Evolutionary conservation across 331 rosid genomes (phyloP), one percentile per base, ranked within the genome.

Genomic region (Telfairia occidentalis): DNA sequence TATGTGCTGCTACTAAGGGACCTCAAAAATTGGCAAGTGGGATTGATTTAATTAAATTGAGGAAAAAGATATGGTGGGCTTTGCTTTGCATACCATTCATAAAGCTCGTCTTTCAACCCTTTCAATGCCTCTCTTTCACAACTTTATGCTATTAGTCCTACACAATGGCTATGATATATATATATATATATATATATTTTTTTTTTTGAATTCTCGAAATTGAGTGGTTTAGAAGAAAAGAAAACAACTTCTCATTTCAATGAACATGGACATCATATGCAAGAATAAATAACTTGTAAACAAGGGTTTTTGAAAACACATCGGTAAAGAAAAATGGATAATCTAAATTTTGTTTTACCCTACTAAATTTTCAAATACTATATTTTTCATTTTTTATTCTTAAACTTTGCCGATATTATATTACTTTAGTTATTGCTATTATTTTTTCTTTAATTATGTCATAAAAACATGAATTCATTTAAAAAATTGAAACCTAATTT

Each of bases 221-320:
- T 64, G 71, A 64, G 71, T 64, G 71, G 71, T 64, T 64, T 37
- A 35, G 16, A 64, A 64, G 71, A 64, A 64, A 64, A 37, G 71
- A 64, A 35, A 63, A 9, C 46, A 18, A 63, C 71, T 18, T 61
- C 18, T 55, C 46, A 16, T 1, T 29, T 2, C 12, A 32, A 61
- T 61, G 7, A 61, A 61, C 13, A 32, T 61, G 69, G 7, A n/a
- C 69, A 61, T 18, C 0, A 9, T 40, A 16, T 61, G 45, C 69
- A 13, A 13, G 1, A 12, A 30, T 64, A n/a, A 1, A 64, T 19
- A n/a, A 64, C 49, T 64, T 19, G 29, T 64, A 63, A 18, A 59
- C 9, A 61, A 16, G 4, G 7, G 26, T 32, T 32, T 61, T 60
- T 32, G 1, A 2, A 61, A 61, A 32, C n/a, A 30, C 1, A 7